Conservation (phyloP, 495 filamentous ascomycete genomes). For the Massariosphaeria phaeospora region DNA sequence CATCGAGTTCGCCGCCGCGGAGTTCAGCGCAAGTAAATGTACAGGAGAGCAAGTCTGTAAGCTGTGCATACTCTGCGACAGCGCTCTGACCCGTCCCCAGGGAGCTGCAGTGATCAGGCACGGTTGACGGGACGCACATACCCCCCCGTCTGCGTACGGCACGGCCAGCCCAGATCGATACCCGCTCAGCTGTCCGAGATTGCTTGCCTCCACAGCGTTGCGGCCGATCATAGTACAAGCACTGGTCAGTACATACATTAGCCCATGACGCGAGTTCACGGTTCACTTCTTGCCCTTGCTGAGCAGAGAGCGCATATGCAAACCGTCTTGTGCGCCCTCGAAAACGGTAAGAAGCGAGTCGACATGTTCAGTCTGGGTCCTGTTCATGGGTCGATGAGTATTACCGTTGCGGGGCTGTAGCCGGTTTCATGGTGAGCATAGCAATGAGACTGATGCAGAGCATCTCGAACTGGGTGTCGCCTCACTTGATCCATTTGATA, state of each 20-base stretch:
- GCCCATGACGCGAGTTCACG: neutral
- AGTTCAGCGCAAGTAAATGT: too few relatives aligned
- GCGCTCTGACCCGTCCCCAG: neutral
- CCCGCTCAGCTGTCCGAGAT: neutral
- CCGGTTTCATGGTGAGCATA: slow-evolving; percentile 3
- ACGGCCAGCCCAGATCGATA: neutral
- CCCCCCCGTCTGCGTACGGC: neutral
- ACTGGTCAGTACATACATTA: neutral
- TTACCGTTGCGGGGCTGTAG: neutral
- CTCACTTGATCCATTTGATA: neutral
- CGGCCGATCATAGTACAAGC: slow-evolving; percentile 7
- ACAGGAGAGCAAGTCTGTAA: too few relatives aligned
- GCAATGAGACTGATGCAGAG: neutral
- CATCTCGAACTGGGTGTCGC: neutral
- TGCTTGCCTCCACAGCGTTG: slow-evolving; percentile 14
- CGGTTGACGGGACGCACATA: slow-evolving; percentile 1
- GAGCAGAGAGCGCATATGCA: slow-evolving; percentile 3
- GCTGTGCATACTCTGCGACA: too few relatives aligned
- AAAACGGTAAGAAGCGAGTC: neutral
- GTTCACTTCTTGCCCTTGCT: slow-evolving; percentile 10
- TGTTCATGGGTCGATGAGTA: neutral
- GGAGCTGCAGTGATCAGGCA: neutral
- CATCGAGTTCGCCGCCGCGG: too few relatives aligned
- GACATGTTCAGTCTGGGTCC: neutral
- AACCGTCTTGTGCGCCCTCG: neutral